A percentile compares a stretch with the other conserved stretches of the same genome.
Evolutionary conservation across 2,329 filamentous ascomycete species (phyloP).

Genomic region (Aureobasidium vineae): DNA sequence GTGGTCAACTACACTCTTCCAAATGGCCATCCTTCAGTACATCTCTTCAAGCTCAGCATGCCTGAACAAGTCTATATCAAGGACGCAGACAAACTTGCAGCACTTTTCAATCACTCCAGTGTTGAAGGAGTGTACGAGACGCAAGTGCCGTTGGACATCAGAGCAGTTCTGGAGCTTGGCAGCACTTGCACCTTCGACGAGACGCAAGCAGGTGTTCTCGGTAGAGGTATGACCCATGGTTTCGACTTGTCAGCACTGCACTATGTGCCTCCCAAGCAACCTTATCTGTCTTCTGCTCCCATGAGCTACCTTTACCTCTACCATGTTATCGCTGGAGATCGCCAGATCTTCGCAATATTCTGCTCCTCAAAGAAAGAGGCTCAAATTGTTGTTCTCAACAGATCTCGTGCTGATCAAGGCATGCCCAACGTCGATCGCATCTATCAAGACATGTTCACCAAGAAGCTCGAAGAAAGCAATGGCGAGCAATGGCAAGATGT

Average conservation of each 20-base stretch:
- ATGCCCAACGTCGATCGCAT: conserved; percentile 88
- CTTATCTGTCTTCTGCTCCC: conserved; percentile 72
- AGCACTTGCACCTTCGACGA: conserved; percentile 94
- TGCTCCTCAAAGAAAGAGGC: conserved; percentile 78
- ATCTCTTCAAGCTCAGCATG: conserved; percentile 92
- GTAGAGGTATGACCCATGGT: conserved; percentile 87
- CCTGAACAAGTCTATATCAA: conserved; percentile 83
- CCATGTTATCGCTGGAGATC: conserved; percentile 84
- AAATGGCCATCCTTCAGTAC: conserved; percentile 89
- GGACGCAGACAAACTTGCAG: conserved; percentile 76
- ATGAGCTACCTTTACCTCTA: conserved; percentile 90
- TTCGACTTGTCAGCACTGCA: conserved; percentile 81
- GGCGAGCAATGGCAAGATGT: conserved; percentile 73
- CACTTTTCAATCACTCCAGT: conserved; percentile 86
- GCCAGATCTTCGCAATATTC: conserved; percentile 91
- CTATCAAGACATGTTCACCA: conserved; percentile 72
- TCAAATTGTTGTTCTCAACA: conserved; percentile 84
- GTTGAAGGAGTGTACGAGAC: conserved; percentile 98
- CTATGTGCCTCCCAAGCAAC: conserved; percentile 62
- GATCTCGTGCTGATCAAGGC: conserved; percentile 74
- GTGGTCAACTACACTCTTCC: conserved; percentile 90
- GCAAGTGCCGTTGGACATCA: conserved; percentile 79
- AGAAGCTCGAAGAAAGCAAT: conserved; percentile 63
- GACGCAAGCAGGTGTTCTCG: conserved; percentile 82
- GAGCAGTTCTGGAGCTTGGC: conserved; percentile 84